Base-by-base conservation (phyloP, 73 alveolate species). In the Paramecium sexaurelia region DNA sequence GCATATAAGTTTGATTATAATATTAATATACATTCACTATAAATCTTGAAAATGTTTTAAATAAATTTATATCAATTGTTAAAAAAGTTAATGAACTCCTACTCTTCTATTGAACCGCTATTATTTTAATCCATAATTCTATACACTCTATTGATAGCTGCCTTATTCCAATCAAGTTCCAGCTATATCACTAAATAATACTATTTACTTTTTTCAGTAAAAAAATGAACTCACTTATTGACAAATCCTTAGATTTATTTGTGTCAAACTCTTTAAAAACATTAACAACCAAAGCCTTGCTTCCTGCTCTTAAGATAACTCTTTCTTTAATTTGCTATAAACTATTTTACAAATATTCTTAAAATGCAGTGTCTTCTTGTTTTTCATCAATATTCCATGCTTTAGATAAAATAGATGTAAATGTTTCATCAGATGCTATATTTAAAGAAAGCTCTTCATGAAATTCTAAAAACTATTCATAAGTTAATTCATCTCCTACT, bases 361-460 rank as follows among this genome's bases (percentile, higher is more conserved):
- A 71, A 37, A 71, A 71, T 71, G 86, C 86, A 33, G 86, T 71
- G 86, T 71, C 86, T 37, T 71, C 86, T 37, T 71, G 13, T 17
- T 71, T 71, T 17, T 71, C 86, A 33, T 71, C 86, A 15, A 35
- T 36, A 35, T 71, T 71, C 86, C 86, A 71, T 15, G 86, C 86
- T 15, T 29, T 35, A 13, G 86, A 71, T 35, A 71, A 37, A 71
- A 71, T 71, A 19, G 35, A 29, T 27, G 56, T 71, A 71, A 71
- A 71, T 1, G 86, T 71, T 71, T 71, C 86, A 71, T 71, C 86
- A 15, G 55, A 37, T 9, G 86, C 56, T 33, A 71, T 37, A 71
- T 71, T 71, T 40, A 33, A 35, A 0, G 86, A 71, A 7, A 71
- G 32, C 7, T 71, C 51, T 71, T 71, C 86, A 71, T 71, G 86